Evolutionary conservation across 169 alveolate species (phyloP), one percentile per base, ranked within the genome.

Genomic region (Cryptosporidium tyzzeri): DNA sequence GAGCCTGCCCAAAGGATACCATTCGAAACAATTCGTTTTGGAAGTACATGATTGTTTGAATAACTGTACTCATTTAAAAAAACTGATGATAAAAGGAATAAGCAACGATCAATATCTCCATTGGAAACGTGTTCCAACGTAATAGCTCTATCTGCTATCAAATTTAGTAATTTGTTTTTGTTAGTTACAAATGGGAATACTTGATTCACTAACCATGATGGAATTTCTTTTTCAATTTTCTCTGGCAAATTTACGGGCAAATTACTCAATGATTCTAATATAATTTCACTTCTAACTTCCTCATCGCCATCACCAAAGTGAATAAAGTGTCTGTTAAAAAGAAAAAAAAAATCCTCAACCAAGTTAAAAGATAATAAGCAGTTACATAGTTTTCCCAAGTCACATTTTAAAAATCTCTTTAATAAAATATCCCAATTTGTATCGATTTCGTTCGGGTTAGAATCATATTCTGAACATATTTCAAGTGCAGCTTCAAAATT

Each of bases 1-100:
- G 80, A 80, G 2, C 89, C 89, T 39, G 89, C 89, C 89, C 89
- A 80, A 62, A 80, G 50, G 37, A 80, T 80, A 5, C 89, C 89
- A 80, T 80, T 80, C 8, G 59, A 41, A 23, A 80, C 89, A 61
- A 80, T 65, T 80, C 62, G 89, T 80, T 58, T 80, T 16, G 89
- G 89, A 3, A 80, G 68, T 18, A 50, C 18, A 8, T 29, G 80
- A 45, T 41, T 59, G 33, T 80, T 59, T 1, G 31, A 12, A 53
- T 26, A 10, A 14, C 68, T 58, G 84, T 44, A 69, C n/a, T 53
- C 55, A 55, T 73, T 62, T 62, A 59, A 31, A 33, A 62, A 80
- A 45, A 80, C 50, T 0, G 69, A 80, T 26, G 89, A 62, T 26
- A 80, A 65, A 8, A 80, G 68, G n/a, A 41, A 80, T 26, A 80